Evolutionary conservation across 352 stramenopile genomes (phyloP).

Genomic region (Bremia lactucae): DNA sequence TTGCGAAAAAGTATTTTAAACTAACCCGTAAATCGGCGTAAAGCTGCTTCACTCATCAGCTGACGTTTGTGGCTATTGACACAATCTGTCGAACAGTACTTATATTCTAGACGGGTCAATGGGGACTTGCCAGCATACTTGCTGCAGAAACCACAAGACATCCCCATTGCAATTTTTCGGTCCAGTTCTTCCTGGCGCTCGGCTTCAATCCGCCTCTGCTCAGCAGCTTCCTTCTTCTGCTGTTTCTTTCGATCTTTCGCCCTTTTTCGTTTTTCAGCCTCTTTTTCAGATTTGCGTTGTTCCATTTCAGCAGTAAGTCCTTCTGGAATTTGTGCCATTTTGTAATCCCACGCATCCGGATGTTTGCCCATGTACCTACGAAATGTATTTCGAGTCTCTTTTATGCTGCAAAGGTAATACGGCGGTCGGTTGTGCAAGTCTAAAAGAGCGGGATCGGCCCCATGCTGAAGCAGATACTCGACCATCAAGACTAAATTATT

Average conservation of each 20-base stretch:
- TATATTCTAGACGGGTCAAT: conserved; percentile 87
- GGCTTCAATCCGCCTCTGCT: conserved; percentile 64
- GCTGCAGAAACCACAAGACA: conserved; percentile 68
- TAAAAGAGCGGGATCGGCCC: conserved; percentile 75
- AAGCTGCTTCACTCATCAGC: conserved; percentile 87
- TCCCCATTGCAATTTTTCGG: conserved; percentile 62
- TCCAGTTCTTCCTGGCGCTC: conserved; percentile 44
- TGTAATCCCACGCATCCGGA: conserved; percentile 76
- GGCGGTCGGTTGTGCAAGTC: conserved; percentile 73
- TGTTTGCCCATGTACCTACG: conserved; percentile 77
- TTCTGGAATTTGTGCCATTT: conserved; percentile 55
- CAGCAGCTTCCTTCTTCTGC: conserved; percentile 62
- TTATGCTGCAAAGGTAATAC: conserved; percentile 84
- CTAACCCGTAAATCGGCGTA: conserved; percentile 61
- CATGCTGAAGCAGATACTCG: conserved; percentile 65
- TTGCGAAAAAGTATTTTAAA: no score
- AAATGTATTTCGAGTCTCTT: conserved; percentile 88
- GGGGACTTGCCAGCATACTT: conserved; percentile 81
- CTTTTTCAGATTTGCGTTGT: conserved; percentile 74
- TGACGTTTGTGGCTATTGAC: conserved; percentile 89
- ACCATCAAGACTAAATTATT: conserved; percentile 36
- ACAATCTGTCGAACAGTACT: conserved; percentile 91
- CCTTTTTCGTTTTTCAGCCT: conserved; percentile 83
- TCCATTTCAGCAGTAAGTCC: conserved; percentile 73
- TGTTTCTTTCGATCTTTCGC: conserved; percentile 88